A percentile compares a stretch with the other conserved stretches of the same genome.
phyloP scores from a whole-genome alignment of 2,329 filamentous ascomycete species.

The Emergomyces pasteurianus region DNA sequence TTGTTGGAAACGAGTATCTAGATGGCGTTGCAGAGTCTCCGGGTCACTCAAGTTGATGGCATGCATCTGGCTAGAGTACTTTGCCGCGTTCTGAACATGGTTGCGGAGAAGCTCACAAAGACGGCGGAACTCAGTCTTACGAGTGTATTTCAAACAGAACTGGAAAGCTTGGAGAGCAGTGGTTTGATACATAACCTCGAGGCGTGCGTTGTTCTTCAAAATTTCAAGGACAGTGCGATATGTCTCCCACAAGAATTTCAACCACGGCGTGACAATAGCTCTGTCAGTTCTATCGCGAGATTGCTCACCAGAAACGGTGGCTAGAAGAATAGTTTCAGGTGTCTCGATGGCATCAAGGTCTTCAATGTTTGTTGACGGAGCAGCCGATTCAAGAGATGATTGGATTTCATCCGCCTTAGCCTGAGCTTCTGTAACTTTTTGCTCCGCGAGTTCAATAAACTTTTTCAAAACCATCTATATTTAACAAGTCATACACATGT shows the following conservation, averaged over 20 bases:
- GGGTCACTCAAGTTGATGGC: constrained; percentile 98
- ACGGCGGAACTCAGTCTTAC: constrained; percentile 98
- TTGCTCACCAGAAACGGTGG: constrained; percentile 95
- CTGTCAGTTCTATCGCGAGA: constrained; percentile 94
- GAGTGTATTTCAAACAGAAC: constrained; percentile 94
- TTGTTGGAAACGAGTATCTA: constrained; percentile 97
- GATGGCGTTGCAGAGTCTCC: constrained; percentile 90
- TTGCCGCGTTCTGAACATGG: constrained; percentile 96
- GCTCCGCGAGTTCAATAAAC: constrained; percentile 93
- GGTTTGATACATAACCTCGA: constrained; percentile 96
- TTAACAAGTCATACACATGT: background rate
- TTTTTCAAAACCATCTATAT: constrained; percentile 77
- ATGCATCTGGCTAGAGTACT: constrained; percentile 98
- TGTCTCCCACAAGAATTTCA: constrained; percentile 99
- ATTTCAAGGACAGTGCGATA: constrained; percentile 98
- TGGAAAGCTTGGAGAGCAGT: constrained; percentile 97
- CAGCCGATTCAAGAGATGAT: constrained; percentile 65
- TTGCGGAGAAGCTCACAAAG: constrained; percentile 97
- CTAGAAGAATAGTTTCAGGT: constrained; percentile 92
- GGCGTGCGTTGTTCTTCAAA: constrained; percentile 93
- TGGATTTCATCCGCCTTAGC: constrained; percentile 93
- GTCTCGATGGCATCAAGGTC: constrained; percentile 96
- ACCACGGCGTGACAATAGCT: constrained; percentile 95
- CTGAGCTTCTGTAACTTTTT: constrained; percentile 93
- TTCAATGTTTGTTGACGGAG: constrained; percentile 65